Evolutionary conservation across 768 basidiomycete genomes (phyloP), one percentile per base, ranked within the genome.

Genomic region (Holtermanniella nyarrowii): DNA sequence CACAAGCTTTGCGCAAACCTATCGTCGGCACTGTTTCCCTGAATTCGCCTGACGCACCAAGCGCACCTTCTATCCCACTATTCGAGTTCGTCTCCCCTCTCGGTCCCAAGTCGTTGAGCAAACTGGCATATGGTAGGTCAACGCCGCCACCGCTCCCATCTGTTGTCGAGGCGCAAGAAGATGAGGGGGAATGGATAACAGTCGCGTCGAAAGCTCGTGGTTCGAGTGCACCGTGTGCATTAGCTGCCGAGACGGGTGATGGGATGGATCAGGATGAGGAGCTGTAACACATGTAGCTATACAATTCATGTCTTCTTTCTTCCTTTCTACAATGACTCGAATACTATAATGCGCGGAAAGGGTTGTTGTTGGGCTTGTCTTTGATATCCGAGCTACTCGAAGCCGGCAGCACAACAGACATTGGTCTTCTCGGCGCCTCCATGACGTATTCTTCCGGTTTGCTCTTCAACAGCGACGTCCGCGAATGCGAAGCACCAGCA

Each of bases 51-150:
- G n/a, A n/a, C n/a, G n/a, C n/a, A n/a, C 31, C 31, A 16, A 37
- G 31, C 20, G 63, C 48, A 24, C 62, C 59, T 12, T 53, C 57
- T 5, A 39, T 54, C 5, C 46, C 53, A 16, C 55, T 46, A 7
- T 67, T 67, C 42, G 65, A 67, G 42, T 67, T 67, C 49, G 63
- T 67, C 46, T 62, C 60, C n/a, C 65, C 65, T 3, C 52, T 67
- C 4, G 65, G 65, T 26, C 65, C 65, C 1, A 60, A 62, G 3
- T 41, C 47, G 23, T 24, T 54, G 24, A 60, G 58, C 24, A 51
- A 53, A 42, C 25, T 60, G 3, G 43, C 44, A 4, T 50, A 56
- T 21, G 55, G 43, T 37, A 7, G 31, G 10, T 37, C 31, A 37
- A 37, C 31, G 16, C 31, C 31, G 31, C 31, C 31, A 7, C 31